A percentile compares a stretch with the other conserved stretches of the same genome.
Evolutionary conservation across 2,329 filamentous ascomycete species (phyloP).

Genomic region (Neopestalotiopsis rosae): DNA sequence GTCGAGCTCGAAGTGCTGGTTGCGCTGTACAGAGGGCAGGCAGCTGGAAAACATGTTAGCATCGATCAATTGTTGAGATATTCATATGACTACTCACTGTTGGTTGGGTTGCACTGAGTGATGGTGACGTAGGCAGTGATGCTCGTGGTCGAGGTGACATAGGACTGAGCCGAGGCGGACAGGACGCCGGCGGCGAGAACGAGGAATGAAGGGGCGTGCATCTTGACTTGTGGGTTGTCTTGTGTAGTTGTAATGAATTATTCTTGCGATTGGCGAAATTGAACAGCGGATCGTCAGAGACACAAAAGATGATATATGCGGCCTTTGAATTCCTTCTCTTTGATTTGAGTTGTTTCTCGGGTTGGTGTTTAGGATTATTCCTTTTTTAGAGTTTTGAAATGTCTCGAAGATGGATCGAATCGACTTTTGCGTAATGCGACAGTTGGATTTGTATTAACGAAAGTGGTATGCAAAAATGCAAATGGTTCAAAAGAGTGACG

Average conservation of each 20-base stretch:
- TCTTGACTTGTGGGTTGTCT: conserved; percentile 12
- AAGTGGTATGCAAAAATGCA: conserved; percentile 17
- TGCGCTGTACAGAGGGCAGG: conserved; percentile 15
- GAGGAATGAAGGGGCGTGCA: conserved; percentile 17
- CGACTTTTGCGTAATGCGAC: conserved; percentile 2
- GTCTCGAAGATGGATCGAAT: not conserved
- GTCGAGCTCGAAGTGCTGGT: conserved; percentile 5
- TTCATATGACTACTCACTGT: not conserved
- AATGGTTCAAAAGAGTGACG: conserved; percentile 15
- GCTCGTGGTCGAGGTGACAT: conserved; percentile 9
- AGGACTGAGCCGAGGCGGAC: conserved; percentile 5
- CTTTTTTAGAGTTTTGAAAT: not conserved
- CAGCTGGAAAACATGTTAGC: not conserved
- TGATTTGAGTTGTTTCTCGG: not conserved
- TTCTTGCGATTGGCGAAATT: not conserved
- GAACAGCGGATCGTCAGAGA: not conserved
- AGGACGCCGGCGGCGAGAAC: conserved; percentile 14
- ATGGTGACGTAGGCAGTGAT: conserved; percentile 13
- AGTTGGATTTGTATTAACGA: conserved; percentile 10
- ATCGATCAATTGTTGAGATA: no score
- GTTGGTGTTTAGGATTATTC: not conserved
- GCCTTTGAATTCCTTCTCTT: not conserved
- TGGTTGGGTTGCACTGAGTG: conserved; percentile 19
- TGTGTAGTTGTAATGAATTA: not conserved
- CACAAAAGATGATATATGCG: not conserved